These are phyloP conservation scores for Pythium coloratum DNA, from an alignment of 352 stramenopile species.

Conservation along the genomic window DNA sequence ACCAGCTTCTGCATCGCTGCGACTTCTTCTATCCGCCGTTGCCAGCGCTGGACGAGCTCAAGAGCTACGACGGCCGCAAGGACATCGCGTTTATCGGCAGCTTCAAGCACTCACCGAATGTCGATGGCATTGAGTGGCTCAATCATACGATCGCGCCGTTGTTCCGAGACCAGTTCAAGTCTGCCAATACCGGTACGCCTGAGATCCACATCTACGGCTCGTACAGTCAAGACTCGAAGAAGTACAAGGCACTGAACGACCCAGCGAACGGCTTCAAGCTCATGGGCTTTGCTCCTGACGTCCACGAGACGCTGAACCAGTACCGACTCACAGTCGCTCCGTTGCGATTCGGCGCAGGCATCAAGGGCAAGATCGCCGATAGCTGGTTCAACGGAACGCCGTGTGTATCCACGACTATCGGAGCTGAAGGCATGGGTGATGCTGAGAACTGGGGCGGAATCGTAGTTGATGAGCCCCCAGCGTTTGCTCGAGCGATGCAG, in stretches of 20 bases:
- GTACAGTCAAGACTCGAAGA: constrained; percentile 51
- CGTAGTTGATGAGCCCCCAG: constrained; percentile 41
- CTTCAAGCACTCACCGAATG: constrained; percentile 92
- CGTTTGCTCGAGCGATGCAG: constrained; percentile 48
- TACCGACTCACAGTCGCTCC: constrained; percentile 87
- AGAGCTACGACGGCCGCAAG: constrained; percentile 40
- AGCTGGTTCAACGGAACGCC: constrained; percentile 90
- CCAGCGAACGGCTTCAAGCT: constrained; percentile 55
- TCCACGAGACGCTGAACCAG: constrained; percentile 64
- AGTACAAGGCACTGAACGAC: constrained; percentile 56
- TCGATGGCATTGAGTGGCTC: constrained; percentile 87
- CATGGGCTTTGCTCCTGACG: constrained; percentile 76
- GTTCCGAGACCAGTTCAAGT: constrained; percentile 43
- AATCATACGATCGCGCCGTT: constrained; percentile 65
- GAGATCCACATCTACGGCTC: constrained; percentile 89
- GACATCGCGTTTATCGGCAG: constrained; percentile 90
- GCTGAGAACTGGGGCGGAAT: constrained; percentile 48
- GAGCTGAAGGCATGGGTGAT: constrained; percentile 81
- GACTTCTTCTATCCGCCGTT: constrained; percentile 70
- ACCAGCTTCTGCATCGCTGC: constrained; percentile 43
- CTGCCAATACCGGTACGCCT: constrained; percentile 10
- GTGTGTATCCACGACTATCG: constrained; percentile 89
- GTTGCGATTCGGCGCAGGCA: constrained; percentile 91
- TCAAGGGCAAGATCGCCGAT: constrained; percentile 96
- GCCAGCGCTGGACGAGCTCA: constrained; percentile 25